These are phyloP conservation scores for Stagonosporopsis vannaccii DNA, from an alignment of 2,329 filamentous ascomycete genomes.

Conservation along the genomic window DNA sequence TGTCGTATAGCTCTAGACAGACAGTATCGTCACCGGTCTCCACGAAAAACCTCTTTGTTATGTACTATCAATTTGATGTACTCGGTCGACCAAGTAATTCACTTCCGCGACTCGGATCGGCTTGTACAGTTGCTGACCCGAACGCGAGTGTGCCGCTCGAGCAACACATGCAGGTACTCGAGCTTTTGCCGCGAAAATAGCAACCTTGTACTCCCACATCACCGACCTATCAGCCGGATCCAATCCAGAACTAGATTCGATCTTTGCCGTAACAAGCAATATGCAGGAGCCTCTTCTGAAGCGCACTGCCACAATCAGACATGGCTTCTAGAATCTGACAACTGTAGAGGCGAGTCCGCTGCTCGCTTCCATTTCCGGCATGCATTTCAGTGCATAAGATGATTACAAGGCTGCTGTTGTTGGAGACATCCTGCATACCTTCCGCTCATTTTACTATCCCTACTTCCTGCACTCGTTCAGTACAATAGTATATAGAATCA, in stretches of 20 bases:
- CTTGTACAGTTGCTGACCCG: neutral
- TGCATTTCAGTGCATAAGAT: neutral
- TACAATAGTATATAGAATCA: neutral
- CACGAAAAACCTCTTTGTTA: no score
- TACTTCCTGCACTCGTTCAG: neutral
- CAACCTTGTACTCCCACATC: neutral
- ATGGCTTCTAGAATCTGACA: constrained; percentile 3
- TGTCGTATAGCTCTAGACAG: no score
- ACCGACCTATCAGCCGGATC: neutral
- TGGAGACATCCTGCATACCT: neutral
- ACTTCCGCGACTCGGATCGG: neutral
- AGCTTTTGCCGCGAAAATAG: neutral
- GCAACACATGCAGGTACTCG: neutral
- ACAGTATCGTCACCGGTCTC: no score
- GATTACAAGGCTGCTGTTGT: neutral
- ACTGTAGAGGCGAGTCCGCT: neutral
- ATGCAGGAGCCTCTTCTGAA: neutral
- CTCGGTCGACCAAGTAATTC: neutral
- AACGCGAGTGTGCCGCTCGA: neutral
- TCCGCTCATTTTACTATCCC: neutral
- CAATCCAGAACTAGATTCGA: neutral
- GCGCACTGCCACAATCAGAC: neutral
- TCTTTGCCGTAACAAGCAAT: neutral
- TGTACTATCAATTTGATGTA: no score
- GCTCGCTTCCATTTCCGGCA: neutral